Evolutionary conservation across 192 early-diverging fungal species (phyloP), one percentile per base, ranked within the genome.

Genomic region (Entophlyctis luteolus): DNA sequence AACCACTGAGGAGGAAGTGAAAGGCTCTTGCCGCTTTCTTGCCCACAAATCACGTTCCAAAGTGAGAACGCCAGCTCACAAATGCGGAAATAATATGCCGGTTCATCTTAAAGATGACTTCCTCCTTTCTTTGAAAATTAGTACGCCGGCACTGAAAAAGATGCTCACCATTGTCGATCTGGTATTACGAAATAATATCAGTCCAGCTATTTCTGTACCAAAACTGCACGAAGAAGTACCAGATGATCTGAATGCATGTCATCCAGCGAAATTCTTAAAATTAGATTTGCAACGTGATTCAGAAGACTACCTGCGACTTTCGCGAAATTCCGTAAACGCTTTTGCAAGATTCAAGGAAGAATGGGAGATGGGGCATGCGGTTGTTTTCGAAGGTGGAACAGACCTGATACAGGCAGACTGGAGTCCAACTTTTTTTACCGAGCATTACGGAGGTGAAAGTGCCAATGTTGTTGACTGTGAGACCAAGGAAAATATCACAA

Each of bases 381-480:
- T 79, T 23, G 55, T 75, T 25, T 74, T 66, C 31, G 34, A 34
- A 47, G 55, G 60, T 20, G 57, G 71, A 62, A 38, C 20, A 18
- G 68, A 42, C n/a, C 35, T 36, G 10, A 35, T 71, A 3, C 23
- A 54, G 22, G 54, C 75, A 25, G 70, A 50, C 5, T 76, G 81
- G 73, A 53, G 65, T 3, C 72, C 75, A 1, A 28, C 36, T n/a
- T 68, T 74, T 6, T 77, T 77, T 56, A 57, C 62, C 25, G 74
- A 72, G 47, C 32, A 60, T 16, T 52, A 69, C 52, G 84, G 85
- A 6, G 16, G 39, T 2, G 81, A 87, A 42, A 12, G 29, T 6
- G 76, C 85, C 39, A 65, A 36, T 31, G 73, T 90, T 12, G 72
- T 84, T 14, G 81, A 90, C 66, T 86, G 86, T 53, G 59, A 36